Evolutionary conservation across 257 asterid species (phyloP).

Genomic region (Solanum bulbocastanum): DNA sequence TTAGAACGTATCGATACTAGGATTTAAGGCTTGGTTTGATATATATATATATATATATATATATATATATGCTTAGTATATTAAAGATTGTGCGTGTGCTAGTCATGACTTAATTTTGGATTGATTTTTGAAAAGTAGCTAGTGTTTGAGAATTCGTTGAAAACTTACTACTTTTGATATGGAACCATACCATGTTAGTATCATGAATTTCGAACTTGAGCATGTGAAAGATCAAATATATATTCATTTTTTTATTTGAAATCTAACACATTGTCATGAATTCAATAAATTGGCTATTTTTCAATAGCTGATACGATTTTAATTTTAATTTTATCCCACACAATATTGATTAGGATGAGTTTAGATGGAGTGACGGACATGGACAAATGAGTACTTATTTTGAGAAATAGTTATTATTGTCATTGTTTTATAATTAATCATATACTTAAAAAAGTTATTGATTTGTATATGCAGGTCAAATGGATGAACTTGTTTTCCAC

Average conservation of each 20-base stretch:
- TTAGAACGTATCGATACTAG: not conserved
- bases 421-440: not conserved
- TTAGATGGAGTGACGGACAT: not conserved
- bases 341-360: not conserved
- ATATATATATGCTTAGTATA: not conserved
- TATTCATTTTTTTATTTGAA: not conserved
- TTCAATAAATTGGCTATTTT: not conserved
- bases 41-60: not conserved
- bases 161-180: not conserved
- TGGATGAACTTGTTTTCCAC: constrained; percentile 57
- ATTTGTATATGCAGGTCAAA: constrained; percentile 31
- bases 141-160: not conserved
- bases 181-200: not conserved
- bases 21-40: not conserved
- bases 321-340: not conserved
- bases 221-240: not conserved
- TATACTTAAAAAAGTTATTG: not conserved
- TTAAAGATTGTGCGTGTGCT: not conserved
- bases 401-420: not conserved
- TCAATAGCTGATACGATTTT: not conserved
- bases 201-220: not conserved
- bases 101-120: not conserved
- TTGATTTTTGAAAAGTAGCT: not conserved
- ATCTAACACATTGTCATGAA: not conserved
- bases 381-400: not conserved